phyloP scores from a whole-genome alignment of 163 green algal genomes.

The Coccomyxa subellipsoidea region DNA sequence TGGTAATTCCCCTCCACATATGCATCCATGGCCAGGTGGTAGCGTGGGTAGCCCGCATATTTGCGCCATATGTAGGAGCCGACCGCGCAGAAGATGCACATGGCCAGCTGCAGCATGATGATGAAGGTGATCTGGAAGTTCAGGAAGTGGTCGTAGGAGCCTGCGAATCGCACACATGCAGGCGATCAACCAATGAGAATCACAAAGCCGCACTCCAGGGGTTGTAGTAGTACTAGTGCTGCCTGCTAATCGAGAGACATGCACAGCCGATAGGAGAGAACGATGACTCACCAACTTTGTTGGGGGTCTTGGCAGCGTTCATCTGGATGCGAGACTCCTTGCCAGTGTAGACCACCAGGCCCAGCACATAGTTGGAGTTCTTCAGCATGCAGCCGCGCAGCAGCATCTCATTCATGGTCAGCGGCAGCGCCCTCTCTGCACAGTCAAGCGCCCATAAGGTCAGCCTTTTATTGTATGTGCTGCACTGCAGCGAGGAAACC shows the following conservation, averaged over 20 bases:
- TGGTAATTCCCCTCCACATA: conserved; percentile 56
- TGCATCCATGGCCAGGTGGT: conserved; percentile 40
- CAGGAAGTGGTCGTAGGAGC: conserved; percentile 76
- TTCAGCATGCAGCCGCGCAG: conserved; percentile 83
- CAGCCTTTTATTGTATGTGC: background rate
- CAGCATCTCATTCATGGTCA: conserved; percentile 83
- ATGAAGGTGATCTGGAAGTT: conserved; percentile 80
- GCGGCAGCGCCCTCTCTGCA: conserved; percentile 34
- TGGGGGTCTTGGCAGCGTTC: conserved; percentile 70
- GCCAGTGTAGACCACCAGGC: conserved; percentile 84
- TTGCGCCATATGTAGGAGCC: conserved; percentile 63
- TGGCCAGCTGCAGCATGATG: conserved; percentile 67
- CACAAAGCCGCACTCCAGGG: no score
- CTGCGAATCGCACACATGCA: conserved; percentile 32
- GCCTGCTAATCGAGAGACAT: background rate
- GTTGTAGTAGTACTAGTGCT: no score
- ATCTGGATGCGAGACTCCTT: conserved; percentile 75
- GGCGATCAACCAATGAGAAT: no score
- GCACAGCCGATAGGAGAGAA: background rate
- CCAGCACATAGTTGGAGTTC: conserved; percentile 71
- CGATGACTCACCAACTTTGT: conserved; percentile 62
- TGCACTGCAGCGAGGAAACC: no score
- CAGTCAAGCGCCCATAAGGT: background rate
- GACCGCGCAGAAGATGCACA: conserved; percentile 69
- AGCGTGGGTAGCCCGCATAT: conserved; percentile 31